Evolutionary conservation across 1,284 basidiomycete genomes (phyloP).

Genomic region (Irpex rosettiformis): DNA sequence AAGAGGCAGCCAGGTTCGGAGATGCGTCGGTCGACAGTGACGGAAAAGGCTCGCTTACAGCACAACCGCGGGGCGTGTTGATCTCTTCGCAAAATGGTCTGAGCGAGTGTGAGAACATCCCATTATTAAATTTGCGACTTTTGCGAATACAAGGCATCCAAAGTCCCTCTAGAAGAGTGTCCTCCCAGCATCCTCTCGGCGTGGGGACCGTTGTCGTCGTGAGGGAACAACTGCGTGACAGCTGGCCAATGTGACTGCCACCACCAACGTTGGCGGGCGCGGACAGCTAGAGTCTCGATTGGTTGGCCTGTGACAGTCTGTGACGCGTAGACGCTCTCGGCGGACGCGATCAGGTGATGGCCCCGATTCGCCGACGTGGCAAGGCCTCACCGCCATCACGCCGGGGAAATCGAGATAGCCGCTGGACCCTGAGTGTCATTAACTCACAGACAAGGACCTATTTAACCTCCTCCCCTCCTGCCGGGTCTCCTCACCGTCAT

Average conservation of each 20-base stretch:
- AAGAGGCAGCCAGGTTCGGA: not conserved
- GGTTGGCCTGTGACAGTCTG: not conserved
- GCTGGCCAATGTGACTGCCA: conserved; percentile 1
- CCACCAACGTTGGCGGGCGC: not conserved
- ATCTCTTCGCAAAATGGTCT: not conserved
- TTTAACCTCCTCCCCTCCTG: not conserved
- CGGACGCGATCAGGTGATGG: conserved; percentile 2
- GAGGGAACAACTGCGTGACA: conserved; percentile 11
- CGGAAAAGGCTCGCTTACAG: not conserved
- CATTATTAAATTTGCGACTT: too few relatives aligned
- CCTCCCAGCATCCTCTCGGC: not conserved
- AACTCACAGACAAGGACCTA: not conserved
- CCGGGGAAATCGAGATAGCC: not conserved
- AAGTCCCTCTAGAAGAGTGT: not conserved
- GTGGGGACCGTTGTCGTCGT: conserved; percentile 7
- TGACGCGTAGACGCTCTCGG: not conserved
- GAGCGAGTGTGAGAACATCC: not conserved
- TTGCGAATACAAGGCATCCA: not conserved
- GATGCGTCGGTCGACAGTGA: not conserved
- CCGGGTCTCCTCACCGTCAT: not conserved
- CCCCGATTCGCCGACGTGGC: conserved; percentile 12
- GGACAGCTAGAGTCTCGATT: not conserved
- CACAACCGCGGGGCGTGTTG: not conserved
- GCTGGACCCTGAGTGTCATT: not conserved
- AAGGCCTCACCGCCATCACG: conserved; percentile 2